Conservation (phyloP, 2,329 filamentous ascomycete genomes). For the Phyllosticta paracitricarpa region DNA sequence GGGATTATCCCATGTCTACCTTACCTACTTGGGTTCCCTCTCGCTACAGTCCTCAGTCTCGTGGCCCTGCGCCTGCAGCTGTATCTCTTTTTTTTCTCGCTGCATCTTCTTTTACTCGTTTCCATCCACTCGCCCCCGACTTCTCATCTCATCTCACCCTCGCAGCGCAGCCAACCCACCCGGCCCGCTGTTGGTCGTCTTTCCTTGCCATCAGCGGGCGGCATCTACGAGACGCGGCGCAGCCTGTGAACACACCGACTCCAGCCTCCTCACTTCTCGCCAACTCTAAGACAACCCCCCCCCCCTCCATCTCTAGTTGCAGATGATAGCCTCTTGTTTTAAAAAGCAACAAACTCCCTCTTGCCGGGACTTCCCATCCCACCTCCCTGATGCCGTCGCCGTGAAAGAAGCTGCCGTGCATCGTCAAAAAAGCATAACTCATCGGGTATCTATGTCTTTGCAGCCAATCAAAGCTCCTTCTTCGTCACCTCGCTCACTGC, state of each 20-base stretch:
- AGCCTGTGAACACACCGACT: neutral
- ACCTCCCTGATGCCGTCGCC: neutral
- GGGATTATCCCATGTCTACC: too few species aligned
- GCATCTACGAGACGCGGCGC: neutral
- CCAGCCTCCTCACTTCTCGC: neutral
- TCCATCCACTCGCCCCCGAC: too few species aligned
- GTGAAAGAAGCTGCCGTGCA: neutral
- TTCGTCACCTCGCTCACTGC: slow-evolving; percentile 13
- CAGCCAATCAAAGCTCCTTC: slow-evolving; percentile 20
- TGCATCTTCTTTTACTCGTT: too few species aligned
- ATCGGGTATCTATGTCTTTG: neutral
- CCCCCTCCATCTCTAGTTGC: neutral
- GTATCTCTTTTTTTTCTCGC: too few species aligned
- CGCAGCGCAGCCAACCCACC: neutral
- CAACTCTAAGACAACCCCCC: neutral
- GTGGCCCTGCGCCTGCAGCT: too few species aligned
- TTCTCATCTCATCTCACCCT: neutral
- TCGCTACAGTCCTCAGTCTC: too few species aligned
- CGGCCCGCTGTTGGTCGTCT: neutral
- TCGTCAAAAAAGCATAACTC: neutral
- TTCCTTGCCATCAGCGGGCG: neutral
- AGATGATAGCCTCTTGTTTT: neutral
- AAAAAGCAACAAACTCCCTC: neutral
- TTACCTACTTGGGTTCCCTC: too few species aligned
- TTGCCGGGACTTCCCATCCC: neutral